A percentile compares a stretch with the other conserved stretches of the same genome.
phyloP scores from a whole-genome alignment of 805 yeast genomes.

The Hemisphaericaspora nanyangensis region DNA sequence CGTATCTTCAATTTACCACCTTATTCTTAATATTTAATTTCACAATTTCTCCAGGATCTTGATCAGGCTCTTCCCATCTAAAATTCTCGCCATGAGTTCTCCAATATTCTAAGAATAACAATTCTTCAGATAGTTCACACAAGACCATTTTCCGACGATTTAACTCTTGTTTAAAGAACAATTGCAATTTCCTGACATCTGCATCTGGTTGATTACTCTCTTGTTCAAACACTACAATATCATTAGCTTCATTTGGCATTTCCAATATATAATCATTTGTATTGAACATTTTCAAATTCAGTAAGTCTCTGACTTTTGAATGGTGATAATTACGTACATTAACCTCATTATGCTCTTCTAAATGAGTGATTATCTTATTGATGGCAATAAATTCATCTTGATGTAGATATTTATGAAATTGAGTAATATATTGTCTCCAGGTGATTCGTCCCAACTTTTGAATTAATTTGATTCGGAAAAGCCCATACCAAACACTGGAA shows the following conservation, averaged over 20 bases:
- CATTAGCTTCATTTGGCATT: slow-evolving; percentile 2
- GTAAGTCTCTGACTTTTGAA: slow-evolving; percentile 20
- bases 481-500: slow-evolving; percentile 1
- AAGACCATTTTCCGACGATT: slow-evolving; percentile 30
- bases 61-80: slow-evolving; percentile 45
- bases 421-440: slow-evolving; percentile 33
- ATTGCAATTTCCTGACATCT: slow-evolving; percentile 11
- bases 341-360: slow-evolving; percentile 40
- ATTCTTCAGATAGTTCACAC: slow-evolving; percentile 33
- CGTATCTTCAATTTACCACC: too few relatives aligned
- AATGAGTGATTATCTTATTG: slow-evolving; percentile 34
- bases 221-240: not conserved
- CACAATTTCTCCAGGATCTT: slow-evolving; percentile 40
- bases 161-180: slow-evolving; percentile 20
- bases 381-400: slow-evolving; percentile 27
- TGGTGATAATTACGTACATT: slow-evolving; percentile 38
- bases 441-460: slow-evolving; percentile 23
- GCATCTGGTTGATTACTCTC: slow-evolving; percentile 1
- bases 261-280: slow-evolving; percentile 23
- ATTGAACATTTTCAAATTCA: slow-evolving; percentile 15
- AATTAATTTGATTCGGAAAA: not conserved
- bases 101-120: slow-evolving; percentile 36
- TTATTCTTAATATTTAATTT: slow-evolving; percentile 11
- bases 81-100: slow-evolving; percentile 31
- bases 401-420: slow-evolving; percentile 23